phyloP scores from a whole-genome alignment of 768 basidiomycete genomes.

The Suillus cothurnatus region DNA sequence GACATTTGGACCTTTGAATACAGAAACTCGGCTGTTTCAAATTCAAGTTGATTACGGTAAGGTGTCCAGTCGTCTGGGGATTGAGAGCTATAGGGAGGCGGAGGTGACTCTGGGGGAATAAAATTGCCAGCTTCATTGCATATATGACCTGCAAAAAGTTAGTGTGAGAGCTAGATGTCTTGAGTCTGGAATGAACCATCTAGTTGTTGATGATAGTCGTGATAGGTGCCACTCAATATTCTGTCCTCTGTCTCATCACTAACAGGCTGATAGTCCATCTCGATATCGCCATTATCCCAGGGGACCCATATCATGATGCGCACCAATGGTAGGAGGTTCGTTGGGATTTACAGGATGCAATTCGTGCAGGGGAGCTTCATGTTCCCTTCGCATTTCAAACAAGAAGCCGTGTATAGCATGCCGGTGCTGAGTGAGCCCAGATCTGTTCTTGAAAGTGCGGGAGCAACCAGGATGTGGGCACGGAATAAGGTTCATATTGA shows the following conservation, averaged over 20 bases:
- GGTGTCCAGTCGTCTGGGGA: conserved; percentile 21
- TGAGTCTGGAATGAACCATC: not conserved
- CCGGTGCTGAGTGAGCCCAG: conserved; percentile 1
- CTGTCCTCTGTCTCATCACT: too few relatives aligned
- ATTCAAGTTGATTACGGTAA: conserved; percentile 17
- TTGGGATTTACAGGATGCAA: too few relatives aligned
- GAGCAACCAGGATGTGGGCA: not conserved
- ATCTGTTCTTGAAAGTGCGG: not conserved
- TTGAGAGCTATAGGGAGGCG: not conserved
- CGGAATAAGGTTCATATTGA: not conserved
- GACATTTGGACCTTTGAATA: conserved; percentile 22
- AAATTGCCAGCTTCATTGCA: conserved; percentile 5
- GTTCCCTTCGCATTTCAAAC: not conserved
- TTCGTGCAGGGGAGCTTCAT: too few relatives aligned
- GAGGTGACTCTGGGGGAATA: not conserved
- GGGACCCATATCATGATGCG: too few relatives aligned
- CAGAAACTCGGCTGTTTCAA: conserved; percentile 20
- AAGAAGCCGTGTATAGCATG: not conserved
- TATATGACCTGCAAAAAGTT: conserved; percentile 2
- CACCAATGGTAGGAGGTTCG: too few relatives aligned
- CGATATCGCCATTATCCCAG: too few relatives aligned
- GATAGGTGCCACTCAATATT: not conserved
- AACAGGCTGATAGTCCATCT: too few relatives aligned
- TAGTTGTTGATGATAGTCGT: not conserved
- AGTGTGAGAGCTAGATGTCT: not conserved